These are phyloP conservation scores for Wickerhamomyces subpelliculosus DNA, from an alignment of 805 yeast species.

Conservation along the genomic window DNA sequence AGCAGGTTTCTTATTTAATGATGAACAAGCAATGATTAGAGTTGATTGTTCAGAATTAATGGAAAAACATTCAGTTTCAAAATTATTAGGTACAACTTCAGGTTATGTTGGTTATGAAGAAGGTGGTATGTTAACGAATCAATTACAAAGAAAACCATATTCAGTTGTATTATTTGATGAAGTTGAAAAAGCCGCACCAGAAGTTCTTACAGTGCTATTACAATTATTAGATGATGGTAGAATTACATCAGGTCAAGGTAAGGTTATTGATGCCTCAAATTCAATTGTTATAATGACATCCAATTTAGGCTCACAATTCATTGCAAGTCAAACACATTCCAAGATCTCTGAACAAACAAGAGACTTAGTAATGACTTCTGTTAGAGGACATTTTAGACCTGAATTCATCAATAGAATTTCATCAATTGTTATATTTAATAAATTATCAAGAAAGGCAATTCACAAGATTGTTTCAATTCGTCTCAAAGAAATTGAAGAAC, in stretches of 20 bases:
- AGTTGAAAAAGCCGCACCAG: conserved; percentile 98
- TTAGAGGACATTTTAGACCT: conserved; percentile 88
- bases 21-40: conserved; percentile 94
- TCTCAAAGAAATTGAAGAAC: conserved; percentile 72
- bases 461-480: conserved; percentile 86
- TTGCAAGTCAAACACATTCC: conserved; percentile 58
- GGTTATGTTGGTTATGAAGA: conserved; percentile 97
- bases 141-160: conserved; percentile 84
- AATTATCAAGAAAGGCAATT: conserved; percentile 85
- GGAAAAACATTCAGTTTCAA: conserved; percentile 94
- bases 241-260: conserved; percentile 90
- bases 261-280: conserved; percentile 87
- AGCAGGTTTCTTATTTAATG: conserved; percentile 93
- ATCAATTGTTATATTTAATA: conserved; percentile 87
- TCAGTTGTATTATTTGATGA: conserved; percentile 96
- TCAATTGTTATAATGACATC: conserved; percentile 94
- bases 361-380: conserved; percentile 76
- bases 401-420: conserved; percentile 96
- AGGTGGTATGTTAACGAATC: conserved; percentile 94
- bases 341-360: conserved; percentile 64
- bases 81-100: conserved; percentile 94
- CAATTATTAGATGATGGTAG: conserved; percentile 97
- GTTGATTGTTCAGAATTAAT: conserved; percentile 95
- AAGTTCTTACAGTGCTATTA: conserved; percentile 83
- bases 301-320: conserved; percentile 89